These are phyloP conservation scores for Acmispon strigosus DNA, from an alignment of 306 rosid genomes.

Conservation along the genomic window DNA sequence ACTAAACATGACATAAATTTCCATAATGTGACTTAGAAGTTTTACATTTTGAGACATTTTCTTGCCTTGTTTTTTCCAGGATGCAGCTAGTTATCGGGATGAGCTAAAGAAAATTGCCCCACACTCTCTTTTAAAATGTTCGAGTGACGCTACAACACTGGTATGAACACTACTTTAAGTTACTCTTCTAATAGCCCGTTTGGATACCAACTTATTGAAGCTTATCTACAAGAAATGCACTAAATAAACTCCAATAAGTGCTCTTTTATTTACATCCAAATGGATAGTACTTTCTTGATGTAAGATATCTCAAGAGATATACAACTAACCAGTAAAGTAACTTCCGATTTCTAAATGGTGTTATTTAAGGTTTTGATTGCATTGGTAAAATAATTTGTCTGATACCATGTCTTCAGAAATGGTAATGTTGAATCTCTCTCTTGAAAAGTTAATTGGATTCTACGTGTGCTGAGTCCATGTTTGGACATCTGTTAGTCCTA, in stretches of 20 bases:
- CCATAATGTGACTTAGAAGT: neutral
- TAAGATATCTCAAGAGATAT: neutral
- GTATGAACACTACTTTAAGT: slow-evolving; percentile 32
- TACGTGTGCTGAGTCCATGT: neutral
- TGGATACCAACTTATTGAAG: too few relatives aligned
- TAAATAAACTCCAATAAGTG: too few relatives aligned
- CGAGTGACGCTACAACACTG: slow-evolving; percentile 85
- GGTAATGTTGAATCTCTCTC: neutral
- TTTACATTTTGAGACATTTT: neutral
- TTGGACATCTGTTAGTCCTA: too few relatives aligned
- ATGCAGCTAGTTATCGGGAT: slow-evolving; percentile 84
- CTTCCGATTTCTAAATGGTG: neutral
- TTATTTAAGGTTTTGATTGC: neutral
- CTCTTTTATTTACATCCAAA: too few relatives aligned
- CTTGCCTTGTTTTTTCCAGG: slow-evolving; percentile 34
- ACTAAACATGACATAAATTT: neutral
- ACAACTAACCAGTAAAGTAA: neutral
- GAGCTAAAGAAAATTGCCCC: slow-evolving; percentile 78
- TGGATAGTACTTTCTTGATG: neutral
- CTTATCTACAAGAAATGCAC: too few relatives aligned
- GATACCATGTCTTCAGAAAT: neutral
- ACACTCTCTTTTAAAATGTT: slow-evolving; percentile 71
- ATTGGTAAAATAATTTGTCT: neutral
- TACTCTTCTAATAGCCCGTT: neutral
- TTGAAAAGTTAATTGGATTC: slow-evolving; percentile 6